phyloP scores from a whole-genome alignment of 192 early-diverging fungal species.

The Backusella macrospora region DNA sequence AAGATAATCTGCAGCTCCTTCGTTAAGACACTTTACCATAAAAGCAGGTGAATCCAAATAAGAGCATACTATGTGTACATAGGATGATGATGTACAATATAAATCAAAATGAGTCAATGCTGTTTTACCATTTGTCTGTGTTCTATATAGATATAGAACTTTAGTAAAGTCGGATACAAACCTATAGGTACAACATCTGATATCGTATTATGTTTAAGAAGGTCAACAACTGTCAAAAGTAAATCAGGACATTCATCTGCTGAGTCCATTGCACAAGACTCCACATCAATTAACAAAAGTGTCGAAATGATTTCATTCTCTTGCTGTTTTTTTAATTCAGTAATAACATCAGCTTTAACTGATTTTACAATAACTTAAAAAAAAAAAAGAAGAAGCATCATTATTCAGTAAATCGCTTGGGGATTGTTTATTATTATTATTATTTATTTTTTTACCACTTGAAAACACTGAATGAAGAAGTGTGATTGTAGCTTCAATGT shows the following conservation, averaged over 20 bases:
- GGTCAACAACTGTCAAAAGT: constrained; percentile 14
- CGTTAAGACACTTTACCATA: constrained; percentile 51
- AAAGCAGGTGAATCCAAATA: constrained; percentile 40
- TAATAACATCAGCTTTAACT: neutral
- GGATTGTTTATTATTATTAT: too few species aligned
- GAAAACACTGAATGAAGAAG: neutral
- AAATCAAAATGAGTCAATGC: neutral
- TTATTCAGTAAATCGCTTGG: too few species aligned
- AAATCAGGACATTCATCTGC: constrained; percentile 9
- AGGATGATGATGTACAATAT: neutral
- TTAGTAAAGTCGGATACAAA: neutral
- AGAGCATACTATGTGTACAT: constrained; percentile 36
- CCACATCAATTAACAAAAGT: constrained; percentile 14
- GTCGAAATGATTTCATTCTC: constrained; percentile 16
- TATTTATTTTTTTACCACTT: constrained; percentile 23
- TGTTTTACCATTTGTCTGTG: too few species aligned
- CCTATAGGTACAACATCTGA: constrained; percentile 12
- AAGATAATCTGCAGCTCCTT: constrained; percentile 58
- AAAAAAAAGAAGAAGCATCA: neutral
- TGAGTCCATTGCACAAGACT: constrained; percentile 1
- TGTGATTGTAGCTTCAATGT: neutral
- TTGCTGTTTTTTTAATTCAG: constrained; percentile 13
- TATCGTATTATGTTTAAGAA: neutral
- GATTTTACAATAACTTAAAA: constrained; percentile 8
- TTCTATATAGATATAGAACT: neutral